Conservation (phyloP, 2,329 filamentous ascomycete genomes). For the Coniosporium tulheliwenetii region DNA sequence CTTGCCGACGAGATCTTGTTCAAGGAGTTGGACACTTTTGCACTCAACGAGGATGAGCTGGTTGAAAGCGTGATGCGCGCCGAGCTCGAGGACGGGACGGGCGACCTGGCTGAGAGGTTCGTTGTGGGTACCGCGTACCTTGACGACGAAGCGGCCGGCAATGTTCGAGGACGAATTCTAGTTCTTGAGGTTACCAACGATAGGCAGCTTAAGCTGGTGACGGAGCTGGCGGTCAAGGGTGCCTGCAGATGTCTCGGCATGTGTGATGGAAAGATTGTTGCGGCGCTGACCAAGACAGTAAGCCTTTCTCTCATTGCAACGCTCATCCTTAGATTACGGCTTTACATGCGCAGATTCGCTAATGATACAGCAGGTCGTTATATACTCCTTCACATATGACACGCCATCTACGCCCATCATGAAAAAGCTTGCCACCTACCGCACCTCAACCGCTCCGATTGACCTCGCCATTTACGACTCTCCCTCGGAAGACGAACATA, state of each 20-base stretch:
- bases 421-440: conserved; percentile 57
- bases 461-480: conserved; percentile 55
- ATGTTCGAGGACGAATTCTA: conserved; percentile 61
- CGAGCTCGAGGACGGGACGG: conserved; percentile 47
- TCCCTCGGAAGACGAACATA: conserved; percentile 21
- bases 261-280: conserved; percentile 63
- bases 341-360: too few relatives aligned
- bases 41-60: conserved; percentile 53
- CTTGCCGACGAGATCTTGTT: conserved; percentile 87
- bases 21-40: conserved; percentile 56
- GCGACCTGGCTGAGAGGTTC: conserved; percentile 55
- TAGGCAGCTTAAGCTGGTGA: conserved; percentile 55
- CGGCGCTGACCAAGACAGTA: conserved; percentile 79
- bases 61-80: conserved; percentile 74
- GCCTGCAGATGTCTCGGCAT: conserved; percentile 67
- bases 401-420: conserved; percentile 39
- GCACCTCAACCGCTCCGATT: conserved; percentile 70
- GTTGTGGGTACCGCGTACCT: conserved; percentile 80
- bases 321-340: too few relatives aligned
- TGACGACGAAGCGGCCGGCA: conserved; percentile 38
- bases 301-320: conserved; percentile 8
- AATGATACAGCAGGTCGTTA: conserved; percentile 31
- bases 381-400: conserved; percentile 41
- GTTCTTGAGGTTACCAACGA: conserved; percentile 70
- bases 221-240: conserved; percentile 56